A percentile compares a stretch with the other conserved stretches of the same genome.
Conservation (phyloP, 2,329 filamentous ascomycete species). For the Pestalotiopsis sp. region DNA sequence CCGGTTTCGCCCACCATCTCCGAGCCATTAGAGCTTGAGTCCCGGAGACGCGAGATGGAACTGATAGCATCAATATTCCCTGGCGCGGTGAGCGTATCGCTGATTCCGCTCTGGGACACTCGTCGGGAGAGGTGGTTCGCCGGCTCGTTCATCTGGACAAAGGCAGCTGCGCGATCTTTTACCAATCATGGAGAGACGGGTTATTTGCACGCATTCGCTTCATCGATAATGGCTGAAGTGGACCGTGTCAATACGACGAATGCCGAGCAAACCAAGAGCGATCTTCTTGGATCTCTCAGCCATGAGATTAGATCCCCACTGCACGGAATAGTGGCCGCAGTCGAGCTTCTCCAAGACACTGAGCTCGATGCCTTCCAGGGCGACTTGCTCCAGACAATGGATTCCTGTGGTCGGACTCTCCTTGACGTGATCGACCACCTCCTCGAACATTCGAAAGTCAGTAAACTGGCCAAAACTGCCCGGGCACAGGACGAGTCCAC, state of each 20-base stretch:
- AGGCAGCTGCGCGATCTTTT: slow-evolving; percentile 43
- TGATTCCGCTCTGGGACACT: slow-evolving; percentile 52
- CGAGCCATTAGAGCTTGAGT: slow-evolving; percentile 1
- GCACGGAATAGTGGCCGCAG: slow-evolving; percentile 59
- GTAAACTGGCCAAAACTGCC: slow-evolving; percentile 30
- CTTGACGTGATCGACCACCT: slow-evolving; percentile 58
- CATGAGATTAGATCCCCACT: slow-evolving; percentile 64
- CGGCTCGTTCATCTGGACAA: slow-evolving; percentile 53
- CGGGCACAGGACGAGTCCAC: slow-evolving; percentile 20
- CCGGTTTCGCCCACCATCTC: not conserved
- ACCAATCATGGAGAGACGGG: slow-evolving; percentile 49
- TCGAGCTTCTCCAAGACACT: slow-evolving; percentile 56
- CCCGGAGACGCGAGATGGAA: slow-evolving; percentile 27
- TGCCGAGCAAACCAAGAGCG: slow-evolving; percentile 53
- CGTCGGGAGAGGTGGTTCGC: slow-evolving; percentile 51
- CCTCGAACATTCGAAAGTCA: slow-evolving; percentile 58
- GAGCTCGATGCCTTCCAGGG: slow-evolving; percentile 47
- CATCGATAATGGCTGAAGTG: slow-evolving; percentile 60
- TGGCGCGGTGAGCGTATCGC: slow-evolving; percentile 46
- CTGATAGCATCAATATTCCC: slow-evolving; percentile 41
- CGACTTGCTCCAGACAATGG: slow-evolving; percentile 51
- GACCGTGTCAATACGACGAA: slow-evolving; percentile 41
- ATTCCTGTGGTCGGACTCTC: slow-evolving; percentile 53
- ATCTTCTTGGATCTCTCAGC: slow-evolving; percentile 61
- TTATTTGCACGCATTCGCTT: slow-evolving; percentile 53